phyloP scores from a whole-genome alignment of 2,329 filamentous ascomycete genomes.

The Fusarium virguliforme region DNA sequence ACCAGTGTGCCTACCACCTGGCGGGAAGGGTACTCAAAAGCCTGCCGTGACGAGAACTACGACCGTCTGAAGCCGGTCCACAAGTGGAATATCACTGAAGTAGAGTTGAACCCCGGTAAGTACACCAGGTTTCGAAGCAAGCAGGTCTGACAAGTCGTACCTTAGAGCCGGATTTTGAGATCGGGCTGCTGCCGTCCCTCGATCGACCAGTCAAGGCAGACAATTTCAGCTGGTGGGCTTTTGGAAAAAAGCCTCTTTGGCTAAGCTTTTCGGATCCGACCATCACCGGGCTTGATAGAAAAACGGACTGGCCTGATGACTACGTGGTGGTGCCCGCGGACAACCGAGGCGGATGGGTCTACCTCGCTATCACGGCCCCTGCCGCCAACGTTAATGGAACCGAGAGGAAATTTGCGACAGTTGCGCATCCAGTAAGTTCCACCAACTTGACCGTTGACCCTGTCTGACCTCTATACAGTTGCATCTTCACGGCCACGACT shows the following conservation, averaged over 20 bases:
- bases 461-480: not conserved
- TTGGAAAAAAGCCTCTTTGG: constrained; percentile 28
- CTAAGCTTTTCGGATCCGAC: constrained; percentile 36
- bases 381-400: not conserved
- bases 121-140: not conserved
- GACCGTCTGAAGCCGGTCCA: not conserved
- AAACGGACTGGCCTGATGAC: constrained; percentile 6
- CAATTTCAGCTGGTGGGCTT: constrained; percentile 8
- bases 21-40: not conserved
- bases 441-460: not conserved
- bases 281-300: constrained; percentile 25
- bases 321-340: constrained; percentile 35
- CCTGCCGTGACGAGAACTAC: constrained; percentile 3
- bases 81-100: not conserved
- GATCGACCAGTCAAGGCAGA: not conserved
- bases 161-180: not conserved
- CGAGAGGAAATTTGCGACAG: constrained; percentile 4
- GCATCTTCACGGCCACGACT: constrained; percentile 37
- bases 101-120: not conserved
- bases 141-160: not conserved
- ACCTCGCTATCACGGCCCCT: constrained; percentile 33
- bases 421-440: constrained; percentile 31
- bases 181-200: not conserved
- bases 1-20: constrained; percentile 21
- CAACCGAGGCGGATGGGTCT: constrained; percentile 20